Percentiles rank a stretch among this genome's conserved stretches.
Evolutionary conservation across 495 filamentous ascomycete species (phyloP).

Genomic region (Penicillium odoratum): DNA sequence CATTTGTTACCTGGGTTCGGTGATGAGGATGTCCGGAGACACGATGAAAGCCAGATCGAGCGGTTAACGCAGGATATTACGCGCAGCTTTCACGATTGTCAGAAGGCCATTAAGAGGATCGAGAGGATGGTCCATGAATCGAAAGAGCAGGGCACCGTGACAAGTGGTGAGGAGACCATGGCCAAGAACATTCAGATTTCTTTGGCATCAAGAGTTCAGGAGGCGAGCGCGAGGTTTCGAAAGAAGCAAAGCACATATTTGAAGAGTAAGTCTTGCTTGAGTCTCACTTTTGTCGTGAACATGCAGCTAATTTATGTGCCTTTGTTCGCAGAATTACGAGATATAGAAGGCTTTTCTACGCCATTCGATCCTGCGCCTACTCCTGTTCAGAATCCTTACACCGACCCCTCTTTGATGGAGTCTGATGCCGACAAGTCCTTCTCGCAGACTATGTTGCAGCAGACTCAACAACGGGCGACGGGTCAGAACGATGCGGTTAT

Average conservation of each 20-base stretch:
- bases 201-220: slow-evolving; percentile 83
- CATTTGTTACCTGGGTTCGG: slow-evolving; percentile 96
- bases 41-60: slow-evolving; percentile 89
- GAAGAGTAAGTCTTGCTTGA: slow-evolving; percentile 63
- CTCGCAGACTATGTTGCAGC: slow-evolving; percentile 82
- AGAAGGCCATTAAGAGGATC: slow-evolving; percentile 81
- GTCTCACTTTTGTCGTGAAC: background rate
- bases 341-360: slow-evolving; percentile 64
- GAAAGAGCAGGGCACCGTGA: slow-evolving; percentile 66
- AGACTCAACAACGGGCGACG: slow-evolving; percentile 66
- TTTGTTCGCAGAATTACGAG: slow-evolving; percentile 69
- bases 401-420: slow-evolving; percentile 81
- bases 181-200: slow-evolving; percentile 92
- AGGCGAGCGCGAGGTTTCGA: slow-evolving; percentile 86
- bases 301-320: background rate
- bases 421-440: slow-evolving; percentile 89
- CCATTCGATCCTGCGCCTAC: slow-evolving; percentile 65
- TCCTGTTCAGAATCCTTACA: slow-evolving; percentile 64
- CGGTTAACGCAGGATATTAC: slow-evolving; percentile 87
- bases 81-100: slow-evolving; percentile 82
- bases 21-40: slow-evolving; percentile 80
- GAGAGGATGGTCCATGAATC: slow-evolving; percentile 80
- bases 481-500: slow-evolving; percentile 83
- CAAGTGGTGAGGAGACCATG: slow-evolving; percentile 85
- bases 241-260: slow-evolving; percentile 97